A percentile compares a stretch with the other conserved stretches of the same genome.
Conservation (phyloP, 495 filamentous ascomycete genomes). For the Aspergillus funiculosus region DNA sequence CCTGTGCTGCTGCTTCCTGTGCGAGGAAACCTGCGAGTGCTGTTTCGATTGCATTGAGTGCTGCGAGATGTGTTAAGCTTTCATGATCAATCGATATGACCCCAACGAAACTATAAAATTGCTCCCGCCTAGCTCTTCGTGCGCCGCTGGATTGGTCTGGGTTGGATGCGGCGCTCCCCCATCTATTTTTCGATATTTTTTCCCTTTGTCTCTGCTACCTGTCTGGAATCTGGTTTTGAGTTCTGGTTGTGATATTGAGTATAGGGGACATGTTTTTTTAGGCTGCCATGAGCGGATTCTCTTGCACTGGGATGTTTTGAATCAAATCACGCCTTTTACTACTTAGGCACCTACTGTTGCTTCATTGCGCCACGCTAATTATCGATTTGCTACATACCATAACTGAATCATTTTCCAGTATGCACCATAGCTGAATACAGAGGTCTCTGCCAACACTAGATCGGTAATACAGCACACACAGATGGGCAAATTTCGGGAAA, state of each 20-base stretch:
- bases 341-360: too few relatives aligned
- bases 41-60: slow-evolving; percentile 67
- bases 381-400: too few relatives aligned
- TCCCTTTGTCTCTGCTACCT: background rate
- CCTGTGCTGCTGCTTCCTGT: slow-evolving; percentile 73
- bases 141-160: slow-evolving; percentile 8
- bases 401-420: too few relatives aligned
- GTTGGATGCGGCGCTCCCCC: slow-evolving; percentile 1
- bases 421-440: too few relatives aligned
- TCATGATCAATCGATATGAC: slow-evolving; percentile 17
- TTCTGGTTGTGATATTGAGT: background rate
- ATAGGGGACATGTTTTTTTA: too few relatives aligned
- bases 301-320: too few relatives aligned
- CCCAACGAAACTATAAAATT: slow-evolving; percentile 12
- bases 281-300: too few relatives aligned
- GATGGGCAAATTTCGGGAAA: too few relatives aligned
- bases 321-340: too few relatives aligned
- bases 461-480: too few relatives aligned
- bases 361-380: too few relatives aligned
- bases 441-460: too few relatives aligned
- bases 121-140: slow-evolving; percentile 1
- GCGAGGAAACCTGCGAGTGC: slow-evolving; percentile 73
- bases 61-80: slow-evolving; percentile 48
- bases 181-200: background rate
- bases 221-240: background rate